A percentile compares a stretch with the other conserved stretches of the same genome.
Conservation (phyloP, 2,329 filamentous ascomycete genomes). For the Pseudogymnoascus sp. region DNA sequence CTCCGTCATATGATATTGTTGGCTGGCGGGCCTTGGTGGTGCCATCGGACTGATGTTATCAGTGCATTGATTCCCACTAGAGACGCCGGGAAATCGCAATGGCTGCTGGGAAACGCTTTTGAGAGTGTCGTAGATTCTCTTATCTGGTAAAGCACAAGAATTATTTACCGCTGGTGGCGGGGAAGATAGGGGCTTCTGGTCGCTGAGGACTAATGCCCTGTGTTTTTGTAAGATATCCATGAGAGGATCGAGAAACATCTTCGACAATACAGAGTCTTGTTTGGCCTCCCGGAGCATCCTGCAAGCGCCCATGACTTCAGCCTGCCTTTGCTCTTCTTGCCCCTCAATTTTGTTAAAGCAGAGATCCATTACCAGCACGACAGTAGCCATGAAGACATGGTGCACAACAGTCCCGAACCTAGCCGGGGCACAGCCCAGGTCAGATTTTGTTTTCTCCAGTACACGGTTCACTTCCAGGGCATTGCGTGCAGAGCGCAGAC, state of each 20-base stretch:
- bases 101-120: background rate
- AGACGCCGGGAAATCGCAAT: background rate
- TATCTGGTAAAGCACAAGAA: background rate
- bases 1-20: background rate
- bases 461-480: constrained; percentile 20
- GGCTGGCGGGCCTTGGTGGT: background rate
- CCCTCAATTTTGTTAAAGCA: constrained; percentile 28
- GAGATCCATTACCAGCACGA: constrained; percentile 33
- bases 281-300: constrained; percentile 29
- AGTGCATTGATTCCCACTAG: background rate
- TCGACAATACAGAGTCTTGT: constrained; percentile 25
- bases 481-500: constrained; percentile 29
- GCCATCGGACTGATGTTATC: background rate
- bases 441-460: constrained; percentile 24
- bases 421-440: constrained; percentile 20
- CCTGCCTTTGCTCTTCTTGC: constrained; percentile 24
- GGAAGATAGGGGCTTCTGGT: background rate
- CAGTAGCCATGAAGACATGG: constrained; percentile 32
- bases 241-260: constrained; percentile 29
- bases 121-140: background rate
- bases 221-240: constrained; percentile 25
- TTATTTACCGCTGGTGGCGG: background rate
- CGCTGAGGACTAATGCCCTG: background rate
- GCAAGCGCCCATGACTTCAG: constrained; percentile 30
- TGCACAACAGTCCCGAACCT: constrained; percentile 28